These are phyloP conservation scores for Linnemannia elongata DNA, from an alignment of 192 early-diverging fungal genomes.

Conservation along the genomic window DNA sequence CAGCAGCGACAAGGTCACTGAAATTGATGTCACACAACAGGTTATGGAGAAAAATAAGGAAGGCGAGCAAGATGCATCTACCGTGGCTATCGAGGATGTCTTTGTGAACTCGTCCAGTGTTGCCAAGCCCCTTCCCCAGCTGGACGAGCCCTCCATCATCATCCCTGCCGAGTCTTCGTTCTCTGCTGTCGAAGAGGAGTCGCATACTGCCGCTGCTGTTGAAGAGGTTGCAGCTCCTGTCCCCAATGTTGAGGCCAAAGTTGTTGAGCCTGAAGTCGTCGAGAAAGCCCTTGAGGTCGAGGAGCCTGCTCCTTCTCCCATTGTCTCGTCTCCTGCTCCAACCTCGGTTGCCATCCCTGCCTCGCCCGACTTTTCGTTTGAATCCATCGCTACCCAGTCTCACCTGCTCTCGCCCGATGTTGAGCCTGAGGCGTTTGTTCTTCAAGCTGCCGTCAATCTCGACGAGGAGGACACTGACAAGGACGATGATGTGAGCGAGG, in stretches of 20 bases:
- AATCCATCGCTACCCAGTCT: not conserved
- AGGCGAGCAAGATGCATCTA: not conserved
- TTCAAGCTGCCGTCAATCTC: slow-evolving; percentile 24
- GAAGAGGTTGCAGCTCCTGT: not conserved
- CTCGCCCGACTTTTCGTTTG: not conserved
- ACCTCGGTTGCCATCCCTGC: not conserved
- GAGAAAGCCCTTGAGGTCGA: not conserved
- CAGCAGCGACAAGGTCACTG: not conserved
- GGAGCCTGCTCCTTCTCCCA: not conserved
- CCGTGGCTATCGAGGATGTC: not conserved
- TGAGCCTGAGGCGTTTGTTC: slow-evolving; percentile 11
- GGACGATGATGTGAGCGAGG: not conserved
- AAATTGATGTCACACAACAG: not conserved
- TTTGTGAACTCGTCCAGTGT: slow-evolving; percentile 9
- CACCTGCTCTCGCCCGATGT: not conserved
- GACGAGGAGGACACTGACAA: not conserved
- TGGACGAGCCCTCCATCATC: slow-evolving; percentile 1
- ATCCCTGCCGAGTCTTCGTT: not conserved
- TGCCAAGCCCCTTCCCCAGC: not conserved
- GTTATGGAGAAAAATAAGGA: not conserved
- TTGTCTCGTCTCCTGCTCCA: not conserved
- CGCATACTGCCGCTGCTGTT: not conserved
- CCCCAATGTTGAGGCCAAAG: not conserved
- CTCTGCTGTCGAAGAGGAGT: not conserved
- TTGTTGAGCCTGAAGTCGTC: not conserved